Conservation (phyloP, 768 basidiomycete genomes). For the Mycena belliarum region DNA sequence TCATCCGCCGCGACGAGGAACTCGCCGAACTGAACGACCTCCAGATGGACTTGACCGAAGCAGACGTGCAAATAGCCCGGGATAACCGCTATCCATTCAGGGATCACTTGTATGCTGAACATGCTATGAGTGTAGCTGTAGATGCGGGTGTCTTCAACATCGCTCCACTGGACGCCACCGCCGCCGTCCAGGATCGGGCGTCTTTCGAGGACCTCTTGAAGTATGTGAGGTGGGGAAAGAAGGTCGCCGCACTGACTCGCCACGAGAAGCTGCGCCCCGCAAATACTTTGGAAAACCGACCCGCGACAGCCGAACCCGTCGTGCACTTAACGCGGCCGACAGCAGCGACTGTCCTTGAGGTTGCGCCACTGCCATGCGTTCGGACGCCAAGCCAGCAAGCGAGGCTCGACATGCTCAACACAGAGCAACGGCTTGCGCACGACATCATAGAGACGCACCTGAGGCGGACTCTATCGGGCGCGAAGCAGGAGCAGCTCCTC, state of each 20-base stretch:
- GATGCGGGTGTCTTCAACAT: not conserved
- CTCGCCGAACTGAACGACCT: not conserved
- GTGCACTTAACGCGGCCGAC: not conserved
- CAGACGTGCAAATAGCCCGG: not conserved
- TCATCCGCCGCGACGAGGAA: not conserved
- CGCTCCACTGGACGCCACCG: not conserved
- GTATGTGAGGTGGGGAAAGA: not conserved
- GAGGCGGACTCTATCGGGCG: slow-evolving; percentile 17
- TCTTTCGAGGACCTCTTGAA: not conserved
- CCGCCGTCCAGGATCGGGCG: not conserved
- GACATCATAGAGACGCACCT: slow-evolving; percentile 37
- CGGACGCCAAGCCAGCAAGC: not conserved
- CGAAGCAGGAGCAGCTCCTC: slow-evolving; percentile 28
- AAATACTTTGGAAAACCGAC: not conserved
- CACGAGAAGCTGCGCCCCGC: not conserved
- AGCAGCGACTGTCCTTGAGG: not conserved
- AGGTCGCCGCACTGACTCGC: not conserved
- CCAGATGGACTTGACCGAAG: not conserved
- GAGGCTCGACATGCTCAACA: not conserved
- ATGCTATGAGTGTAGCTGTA: not conserved
- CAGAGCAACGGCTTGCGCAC: slow-evolving; percentile 37
- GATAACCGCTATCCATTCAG: not conserved
- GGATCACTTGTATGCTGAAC: not conserved
- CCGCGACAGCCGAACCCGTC: not conserved
- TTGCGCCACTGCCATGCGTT: not conserved